Conservation (phyloP, 108 stramenopile species). For the Skeletonema costatum region DNA sequence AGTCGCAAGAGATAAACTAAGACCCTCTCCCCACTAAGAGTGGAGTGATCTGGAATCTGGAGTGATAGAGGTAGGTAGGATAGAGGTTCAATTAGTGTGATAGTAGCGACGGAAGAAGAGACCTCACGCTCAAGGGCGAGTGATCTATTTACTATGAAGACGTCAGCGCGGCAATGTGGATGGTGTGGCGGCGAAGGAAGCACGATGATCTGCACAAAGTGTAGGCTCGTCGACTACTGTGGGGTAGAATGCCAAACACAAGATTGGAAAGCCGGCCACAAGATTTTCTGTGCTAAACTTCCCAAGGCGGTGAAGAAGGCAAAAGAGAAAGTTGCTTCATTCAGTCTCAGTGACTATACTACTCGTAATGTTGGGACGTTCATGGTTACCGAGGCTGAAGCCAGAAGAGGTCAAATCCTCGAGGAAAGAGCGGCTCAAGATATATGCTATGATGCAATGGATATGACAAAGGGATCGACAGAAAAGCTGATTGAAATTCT, state of each 20-base stretch:
- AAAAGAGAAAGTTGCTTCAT: constrained; percentile 7
- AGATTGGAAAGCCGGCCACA: constrained; percentile 18
- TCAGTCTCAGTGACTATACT: background rate
- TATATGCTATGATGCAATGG: constrained; percentile 12
- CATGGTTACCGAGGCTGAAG: constrained; percentile 15
- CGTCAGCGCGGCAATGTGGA: background rate
- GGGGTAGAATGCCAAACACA: background rate
- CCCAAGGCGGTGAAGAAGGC: constrained; percentile 13
- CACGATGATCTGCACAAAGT: background rate
- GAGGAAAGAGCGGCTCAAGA: constrained; percentile 9
- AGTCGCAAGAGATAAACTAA: no score
- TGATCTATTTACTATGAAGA: background rate
- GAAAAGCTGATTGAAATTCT: constrained; percentile 1
- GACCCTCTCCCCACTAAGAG: no score
- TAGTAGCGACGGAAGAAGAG: no score
- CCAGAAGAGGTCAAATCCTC: constrained; percentile 1
- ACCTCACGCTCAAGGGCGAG: no score
- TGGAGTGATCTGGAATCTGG: no score
- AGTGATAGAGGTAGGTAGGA: no score
- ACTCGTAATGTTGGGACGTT: constrained; percentile 9
- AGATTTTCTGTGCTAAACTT: constrained; percentile 2
- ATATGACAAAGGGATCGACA: constrained; percentile 4
- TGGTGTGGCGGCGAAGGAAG: constrained; percentile 2
- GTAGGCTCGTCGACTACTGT: constrained; percentile 5
- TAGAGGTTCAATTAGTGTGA: no score